Evolutionary conservation across 2,329 filamentous ascomycete species (phyloP).

Genomic region (Tolypocladium album): DNA sequence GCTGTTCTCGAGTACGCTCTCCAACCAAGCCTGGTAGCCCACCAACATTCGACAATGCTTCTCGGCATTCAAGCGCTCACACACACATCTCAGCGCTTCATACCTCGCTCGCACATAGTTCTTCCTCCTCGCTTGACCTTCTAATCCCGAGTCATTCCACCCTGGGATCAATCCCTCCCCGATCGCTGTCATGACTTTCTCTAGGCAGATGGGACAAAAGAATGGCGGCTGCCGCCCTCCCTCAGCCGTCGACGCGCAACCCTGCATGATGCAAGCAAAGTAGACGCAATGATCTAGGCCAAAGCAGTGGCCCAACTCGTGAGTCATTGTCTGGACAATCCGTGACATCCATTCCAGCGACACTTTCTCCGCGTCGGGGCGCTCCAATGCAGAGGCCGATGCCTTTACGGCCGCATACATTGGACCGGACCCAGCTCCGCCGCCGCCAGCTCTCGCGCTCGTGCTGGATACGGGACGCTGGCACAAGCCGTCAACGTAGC

Average conservation of each 20-base stretch:
- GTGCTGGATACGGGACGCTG: not conserved
- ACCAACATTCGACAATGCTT: not conserved
- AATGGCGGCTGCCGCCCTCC: not conserved
- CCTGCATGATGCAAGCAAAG: not conserved
- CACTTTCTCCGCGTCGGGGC: not conserved
- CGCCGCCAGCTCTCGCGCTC: not conserved
- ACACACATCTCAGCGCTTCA: not conserved
- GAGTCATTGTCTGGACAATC: not conserved
- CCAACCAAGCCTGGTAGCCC: not conserved
- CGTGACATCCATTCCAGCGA: not conserved
- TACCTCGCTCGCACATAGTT: not conserved
- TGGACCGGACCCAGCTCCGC: not conserved
- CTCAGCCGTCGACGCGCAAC: not conserved
- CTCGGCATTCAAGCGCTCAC: not conserved
- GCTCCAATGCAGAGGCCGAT: not conserved
- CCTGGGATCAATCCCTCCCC: not conserved
- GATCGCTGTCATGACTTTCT: not conserved
- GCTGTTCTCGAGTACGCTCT: not conserved
- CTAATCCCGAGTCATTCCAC: not conserved
- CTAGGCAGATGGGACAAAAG: not conserved
- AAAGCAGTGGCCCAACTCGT: not conserved
- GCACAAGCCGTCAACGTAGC: not conserved
- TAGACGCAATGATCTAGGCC: not conserved
- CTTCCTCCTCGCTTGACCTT: not conserved
- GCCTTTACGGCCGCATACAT: not conserved